A percentile compares a stretch with the other conserved stretches of the same genome.
phyloP scores from a whole-genome alignment of 768 basidiomycete genomes.

The Stropharia rugosoannulata region DNA sequence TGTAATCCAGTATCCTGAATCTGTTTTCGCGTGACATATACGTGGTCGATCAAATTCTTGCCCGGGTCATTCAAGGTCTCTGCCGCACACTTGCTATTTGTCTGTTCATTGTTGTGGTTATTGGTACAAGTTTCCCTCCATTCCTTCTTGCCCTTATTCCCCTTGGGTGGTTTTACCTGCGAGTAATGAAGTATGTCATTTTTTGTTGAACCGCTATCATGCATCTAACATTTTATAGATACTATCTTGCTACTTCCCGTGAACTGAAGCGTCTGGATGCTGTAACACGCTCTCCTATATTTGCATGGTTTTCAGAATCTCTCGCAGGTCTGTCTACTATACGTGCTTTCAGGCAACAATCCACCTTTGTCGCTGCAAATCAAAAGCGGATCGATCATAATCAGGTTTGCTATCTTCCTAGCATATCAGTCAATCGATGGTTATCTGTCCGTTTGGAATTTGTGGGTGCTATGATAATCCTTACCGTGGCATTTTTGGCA shows the following conservation, averaged over 20 bases:
- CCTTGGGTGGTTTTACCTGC: constrained; percentile 74
- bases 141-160: constrained; percentile 79
- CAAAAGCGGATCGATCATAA: constrained; percentile 81
- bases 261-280: constrained; percentile 89
- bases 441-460: constrained; percentile 83
- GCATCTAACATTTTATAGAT: constrained; percentile 41
- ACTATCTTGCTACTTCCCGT: constrained; percentile 84
- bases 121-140: constrained; percentile 78
- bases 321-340: constrained; percentile 79
- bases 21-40: constrained; percentile 89
- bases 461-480: constrained; percentile 78
- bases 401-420: constrained; percentile 74
- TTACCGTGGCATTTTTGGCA: constrained; percentile 66
- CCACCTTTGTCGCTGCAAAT: constrained; percentile 65
- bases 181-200: constrained; percentile 69
- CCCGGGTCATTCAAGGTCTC: constrained; percentile 70
- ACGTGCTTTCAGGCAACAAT: constrained; percentile 73
- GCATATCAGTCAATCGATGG: constrained; percentile 80
- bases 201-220: neutral
- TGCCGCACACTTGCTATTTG: constrained; percentile 63
- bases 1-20: constrained; percentile 72
- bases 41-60: constrained; percentile 82
- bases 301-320: constrained; percentile 84
- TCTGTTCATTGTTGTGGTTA: constrained; percentile 65
- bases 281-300: constrained; percentile 88